A percentile compares a stretch with the other conserved stretches of the same genome.
Conservation (phyloP, 2,329 filamentous ascomycete species). For the Aureobasidium sp. region DNA sequence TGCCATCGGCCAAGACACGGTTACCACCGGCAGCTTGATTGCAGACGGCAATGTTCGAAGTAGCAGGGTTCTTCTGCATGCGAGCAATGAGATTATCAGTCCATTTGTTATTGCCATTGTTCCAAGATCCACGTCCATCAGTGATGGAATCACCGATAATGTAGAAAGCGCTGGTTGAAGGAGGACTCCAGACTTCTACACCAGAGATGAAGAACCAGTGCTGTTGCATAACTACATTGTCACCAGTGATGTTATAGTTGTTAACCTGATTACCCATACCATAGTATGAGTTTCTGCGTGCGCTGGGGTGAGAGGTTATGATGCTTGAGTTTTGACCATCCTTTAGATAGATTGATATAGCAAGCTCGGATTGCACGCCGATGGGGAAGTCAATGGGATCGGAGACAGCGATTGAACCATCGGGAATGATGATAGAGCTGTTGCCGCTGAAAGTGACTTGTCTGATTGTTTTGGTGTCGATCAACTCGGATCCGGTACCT, state of each 20-base stretch:
- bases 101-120: slow-evolving; percentile 42
- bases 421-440: slow-evolving; percentile 56
- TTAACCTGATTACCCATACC: slow-evolving; percentile 63
- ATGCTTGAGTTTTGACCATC: slow-evolving; percentile 61
- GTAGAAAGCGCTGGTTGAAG: slow-evolving; percentile 49
- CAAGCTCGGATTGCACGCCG: slow-evolving; percentile 57
- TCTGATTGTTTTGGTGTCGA: slow-evolving; percentile 1
- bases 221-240: slow-evolving; percentile 34
- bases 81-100: slow-evolving; percentile 61
- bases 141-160: slow-evolving; percentile 69
- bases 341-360: slow-evolving; percentile 64
- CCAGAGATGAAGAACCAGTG: slow-evolving; percentile 67
- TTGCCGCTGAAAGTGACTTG: slow-evolving; percentile 65
- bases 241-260: slow-evolving; percentile 47
- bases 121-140: neutral
- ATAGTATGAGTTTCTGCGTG: slow-evolving; percentile 68
- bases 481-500: neutral
- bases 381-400: slow-evolving; percentile 66
- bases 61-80: slow-evolving; percentile 52
- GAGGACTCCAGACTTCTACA: slow-evolving; percentile 60
- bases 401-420: slow-evolving; percentile 64
- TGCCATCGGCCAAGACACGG: slow-evolving; percentile 65
- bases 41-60: slow-evolving; percentile 59
- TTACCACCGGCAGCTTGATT: slow-evolving; percentile 79
- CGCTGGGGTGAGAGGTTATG: slow-evolving; percentile 72